A percentile compares a stretch with the other conserved stretches of the same genome.
Evolutionary conservation across 495 filamentous ascomycete genomes (phyloP).

Genomic region (Tuber borchii): DNA sequence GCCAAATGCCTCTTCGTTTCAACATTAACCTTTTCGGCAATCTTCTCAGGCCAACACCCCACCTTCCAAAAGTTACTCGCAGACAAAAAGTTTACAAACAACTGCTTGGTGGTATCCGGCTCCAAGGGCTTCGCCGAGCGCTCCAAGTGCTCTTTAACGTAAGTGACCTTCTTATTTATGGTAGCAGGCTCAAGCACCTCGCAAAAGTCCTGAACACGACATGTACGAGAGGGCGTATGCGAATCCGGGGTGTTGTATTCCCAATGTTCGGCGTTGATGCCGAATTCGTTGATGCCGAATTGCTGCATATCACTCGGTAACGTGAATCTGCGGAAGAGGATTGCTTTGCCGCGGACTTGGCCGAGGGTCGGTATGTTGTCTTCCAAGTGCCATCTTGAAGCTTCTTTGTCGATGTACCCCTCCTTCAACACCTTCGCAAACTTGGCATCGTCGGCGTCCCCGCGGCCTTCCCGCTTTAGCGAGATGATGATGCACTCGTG

Average conservation of each 20-base stretch:
- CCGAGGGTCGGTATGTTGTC: conserved; percentile 75
- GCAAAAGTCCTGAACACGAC: conserved; percentile 93
- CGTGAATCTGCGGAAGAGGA: conserved; percentile 74
- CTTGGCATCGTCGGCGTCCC: conserved; percentile 64
- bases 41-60: conserved; percentile 85
- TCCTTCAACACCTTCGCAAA: conserved; percentile 63
- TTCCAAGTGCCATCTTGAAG: conserved; percentile 67
- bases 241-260: conserved; percentile 80
- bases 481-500: conserved; percentile 78
- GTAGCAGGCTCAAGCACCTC: conserved; percentile 69
- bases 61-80: conserved; percentile 90
- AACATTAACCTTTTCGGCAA: conserved; percentile 91
- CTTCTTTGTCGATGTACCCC: conserved; percentile 58
- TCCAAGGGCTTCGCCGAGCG: conserved; percentile 55
- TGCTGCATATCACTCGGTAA: conserved; percentile 45
- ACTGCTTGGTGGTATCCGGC: conserved; percentile 48
- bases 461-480: conserved; percentile 83
- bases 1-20: conserved; percentile 51
- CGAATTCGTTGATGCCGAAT: conserved; percentile 76
- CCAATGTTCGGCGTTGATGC: conserved; percentile 78
- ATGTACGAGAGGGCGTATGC: conserved; percentile 61
- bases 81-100: conserved; percentile 86
- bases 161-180: conserved; percentile 72
- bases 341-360: conserved; percentile 72
- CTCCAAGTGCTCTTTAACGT: conserved; percentile 65